phyloP scores from a whole-genome alignment of 2,329 filamentous ascomycete genomes.

The Beauveria varroae region DNA sequence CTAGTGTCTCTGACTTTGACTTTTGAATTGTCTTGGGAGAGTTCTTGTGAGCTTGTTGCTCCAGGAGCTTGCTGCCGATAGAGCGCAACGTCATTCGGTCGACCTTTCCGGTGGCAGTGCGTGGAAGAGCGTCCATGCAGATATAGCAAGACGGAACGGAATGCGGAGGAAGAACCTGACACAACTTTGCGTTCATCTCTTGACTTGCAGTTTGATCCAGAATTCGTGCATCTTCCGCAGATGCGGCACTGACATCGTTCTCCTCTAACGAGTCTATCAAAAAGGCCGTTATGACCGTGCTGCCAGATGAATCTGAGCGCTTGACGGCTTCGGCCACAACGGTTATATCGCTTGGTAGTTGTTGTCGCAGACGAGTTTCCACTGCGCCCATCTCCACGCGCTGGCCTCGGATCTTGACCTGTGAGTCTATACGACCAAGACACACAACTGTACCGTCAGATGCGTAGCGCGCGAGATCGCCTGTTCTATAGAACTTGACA shows the following conservation, averaged over 20 bases:
- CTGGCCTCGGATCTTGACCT: slow-evolving; percentile 54
- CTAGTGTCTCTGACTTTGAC: neutral
- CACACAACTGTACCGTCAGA: slow-evolving; percentile 34
- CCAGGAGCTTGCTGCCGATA: neutral
- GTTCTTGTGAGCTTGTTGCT: neutral
- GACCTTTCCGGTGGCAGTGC: slow-evolving; percentile 9
- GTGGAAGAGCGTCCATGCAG: slow-evolving; percentile 4
- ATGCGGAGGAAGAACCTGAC: slow-evolving; percentile 1
- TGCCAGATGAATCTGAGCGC: neutral
- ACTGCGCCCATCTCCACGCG: slow-evolving; percentile 40
- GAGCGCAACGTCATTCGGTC: slow-evolving; percentile 6
- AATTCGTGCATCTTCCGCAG: neutral
- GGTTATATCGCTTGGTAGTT: neutral
- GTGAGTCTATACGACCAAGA: slow-evolving; percentile 47
- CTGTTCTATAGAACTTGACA: slow-evolving; percentile 35
- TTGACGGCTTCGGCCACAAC: neutral
- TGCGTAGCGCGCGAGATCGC: slow-evolving; percentile 38
- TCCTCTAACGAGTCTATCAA: neutral
- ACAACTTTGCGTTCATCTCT: neutral
- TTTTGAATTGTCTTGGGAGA: too few species aligned
- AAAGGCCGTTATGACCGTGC: neutral
- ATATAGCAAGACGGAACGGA: slow-evolving; percentile 7
- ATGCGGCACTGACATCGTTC: neutral
- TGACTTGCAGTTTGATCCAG: neutral
- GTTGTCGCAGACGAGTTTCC: neutral